These are phyloP conservation scores for Binderoboletus segoi DNA, from an alignment of 1,284 basidiomycete species.

Conservation along the genomic window DNA sequence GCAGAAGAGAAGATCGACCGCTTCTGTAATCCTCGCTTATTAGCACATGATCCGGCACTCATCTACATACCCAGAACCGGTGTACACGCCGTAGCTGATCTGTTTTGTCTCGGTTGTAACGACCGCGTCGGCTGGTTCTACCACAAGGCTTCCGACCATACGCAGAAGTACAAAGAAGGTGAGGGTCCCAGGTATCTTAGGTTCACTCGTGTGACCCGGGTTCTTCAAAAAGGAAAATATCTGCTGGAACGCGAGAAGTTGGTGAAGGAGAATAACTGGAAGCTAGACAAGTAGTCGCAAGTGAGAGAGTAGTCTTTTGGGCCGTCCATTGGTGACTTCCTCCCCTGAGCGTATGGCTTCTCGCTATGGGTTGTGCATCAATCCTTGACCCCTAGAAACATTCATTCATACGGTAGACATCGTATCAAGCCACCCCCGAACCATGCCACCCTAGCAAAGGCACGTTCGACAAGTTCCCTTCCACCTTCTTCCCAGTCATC, in stretches of 20 bases:
- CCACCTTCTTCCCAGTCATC: neutral
- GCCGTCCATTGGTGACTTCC: too few relatives aligned
- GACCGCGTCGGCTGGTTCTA: slow-evolving; percentile 85
- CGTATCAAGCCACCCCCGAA: too few relatives aligned
- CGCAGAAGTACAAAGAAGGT: slow-evolving; percentile 91
- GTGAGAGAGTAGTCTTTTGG: neutral
- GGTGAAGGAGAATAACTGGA: slow-evolving; percentile 82
- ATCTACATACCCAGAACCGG: slow-evolving; percentile 59
- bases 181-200: slow-evolving; percentile 11
- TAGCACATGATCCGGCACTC: neutral
- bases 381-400: too few relatives aligned
- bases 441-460: neutral
- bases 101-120: slow-evolving; percentile 77
- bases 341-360: too few relatives aligned
- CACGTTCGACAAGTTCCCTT: neutral
- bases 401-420: too few relatives aligned
- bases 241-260: slow-evolving; percentile 81
- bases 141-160: slow-evolving; percentile 73
- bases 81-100: slow-evolving; percentile 80
- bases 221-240: slow-evolving; percentile 64
- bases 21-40: slow-evolving; percentile 55
- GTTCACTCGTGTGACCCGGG: neutral
- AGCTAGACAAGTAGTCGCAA: slow-evolving; percentile 44
- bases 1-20: slow-evolving; percentile 74
- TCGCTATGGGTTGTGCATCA: too few relatives aligned